Percentiles rank a stretch among this genome's conserved stretches.
These are phyloP conservation scores for Cephalotrichum gorgonifer DNA, from an alignment of 2,329 filamentous ascomycete genomes.

Conservation along the genomic window DNA sequence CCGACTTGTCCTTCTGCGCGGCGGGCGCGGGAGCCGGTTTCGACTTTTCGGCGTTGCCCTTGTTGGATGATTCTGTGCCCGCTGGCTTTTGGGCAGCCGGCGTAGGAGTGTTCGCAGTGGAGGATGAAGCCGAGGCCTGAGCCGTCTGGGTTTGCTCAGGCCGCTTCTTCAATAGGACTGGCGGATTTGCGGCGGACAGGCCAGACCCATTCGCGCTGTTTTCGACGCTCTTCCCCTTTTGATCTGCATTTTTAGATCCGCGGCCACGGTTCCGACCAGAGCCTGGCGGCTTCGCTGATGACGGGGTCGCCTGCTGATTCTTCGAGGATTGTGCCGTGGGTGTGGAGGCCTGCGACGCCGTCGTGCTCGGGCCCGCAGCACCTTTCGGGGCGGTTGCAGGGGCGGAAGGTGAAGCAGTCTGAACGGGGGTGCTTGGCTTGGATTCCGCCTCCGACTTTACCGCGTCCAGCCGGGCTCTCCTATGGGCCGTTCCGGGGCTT, in stretches of 20 bases:
- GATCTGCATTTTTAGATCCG: constrained; percentile 23
- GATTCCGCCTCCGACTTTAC: constrained; percentile 42
- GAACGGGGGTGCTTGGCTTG: constrained; percentile 21
- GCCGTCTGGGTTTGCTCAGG: constrained; percentile 17
- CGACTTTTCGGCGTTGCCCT: constrained; percentile 11
- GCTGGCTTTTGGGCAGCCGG: constrained; percentile 1
- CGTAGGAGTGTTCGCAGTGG: constrained; percentile 1
- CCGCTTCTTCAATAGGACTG: constrained; percentile 32
- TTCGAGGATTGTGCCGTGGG: constrained; percentile 8
- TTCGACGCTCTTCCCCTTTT: constrained; percentile 27
- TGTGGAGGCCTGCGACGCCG: constrained; percentile 7
- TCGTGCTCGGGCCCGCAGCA: constrained; percentile 5
- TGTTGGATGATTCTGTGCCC: constrained; percentile 7
- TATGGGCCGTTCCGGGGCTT: constrained; percentile 51
- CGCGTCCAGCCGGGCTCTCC: constrained; percentile 48
- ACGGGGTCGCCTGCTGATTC: constrained; percentile 5
- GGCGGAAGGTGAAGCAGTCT: constrained; percentile 14
- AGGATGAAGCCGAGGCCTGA: constrained; percentile 7
- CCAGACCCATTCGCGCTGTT: constrained; percentile 7
- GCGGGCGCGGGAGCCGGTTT: constrained; percentile 17
- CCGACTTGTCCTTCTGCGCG: constrained; percentile 21
- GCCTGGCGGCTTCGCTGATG: constrained; percentile 7
- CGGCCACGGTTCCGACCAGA: constrained; percentile 14
- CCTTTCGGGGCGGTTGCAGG: neutral
- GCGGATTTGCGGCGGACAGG: constrained; percentile 17